Base-by-base conservation (phyloP, 345 rosid genomes). In the Noccaea bulbosa region DNA sequence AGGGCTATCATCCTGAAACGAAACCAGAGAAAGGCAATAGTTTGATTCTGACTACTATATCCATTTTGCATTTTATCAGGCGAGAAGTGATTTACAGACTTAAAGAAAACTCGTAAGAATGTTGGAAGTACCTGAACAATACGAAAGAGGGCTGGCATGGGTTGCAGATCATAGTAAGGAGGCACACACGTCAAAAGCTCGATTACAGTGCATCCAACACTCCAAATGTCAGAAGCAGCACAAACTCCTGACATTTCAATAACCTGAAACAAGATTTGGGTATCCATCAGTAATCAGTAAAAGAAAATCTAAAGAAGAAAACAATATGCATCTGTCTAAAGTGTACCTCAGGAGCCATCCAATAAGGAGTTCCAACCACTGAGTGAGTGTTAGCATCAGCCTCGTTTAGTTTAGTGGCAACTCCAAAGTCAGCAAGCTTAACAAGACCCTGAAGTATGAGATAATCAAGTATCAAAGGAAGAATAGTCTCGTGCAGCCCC, bases 351-450 rank as follows among this genome's bases (percentile, higher is more conserved):
- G 99, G 99, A 62, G 99, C 99, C 99, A 94, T 94, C 99, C 99
- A 94, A 55, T 91, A 94, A 61, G 99, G 99, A 41, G 99, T 94
- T 81, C 98, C 99, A 79, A 91, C 98, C 54, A 94, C 98, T 16
- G 99, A 94, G 81, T 91, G 99, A 15, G 99, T 94, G 80, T 94
- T 89, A 62, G 83, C 85, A 85, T 94, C 99, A 78, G 98, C 99
- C 83, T 94, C 99, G 38, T 90, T 94, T 72, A 94, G 79, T 81
- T 94, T 94, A 61, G 99, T 94, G 30, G 99, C 99, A 77, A 94
- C 99, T 77, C 99, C 99, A 87, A 94, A 94, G 83, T 91, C 99
- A 81, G 99, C 99, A 81, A 94, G 98, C 81, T 94, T 94, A 57
- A 94, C 99, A 62, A 94, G 99, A 15, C 99, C 97, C 99, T 94